These are phyloP conservation scores for Penicillium verhagenii DNA, from an alignment of 495 filamentous ascomycete species.

Conservation along the genomic window DNA sequence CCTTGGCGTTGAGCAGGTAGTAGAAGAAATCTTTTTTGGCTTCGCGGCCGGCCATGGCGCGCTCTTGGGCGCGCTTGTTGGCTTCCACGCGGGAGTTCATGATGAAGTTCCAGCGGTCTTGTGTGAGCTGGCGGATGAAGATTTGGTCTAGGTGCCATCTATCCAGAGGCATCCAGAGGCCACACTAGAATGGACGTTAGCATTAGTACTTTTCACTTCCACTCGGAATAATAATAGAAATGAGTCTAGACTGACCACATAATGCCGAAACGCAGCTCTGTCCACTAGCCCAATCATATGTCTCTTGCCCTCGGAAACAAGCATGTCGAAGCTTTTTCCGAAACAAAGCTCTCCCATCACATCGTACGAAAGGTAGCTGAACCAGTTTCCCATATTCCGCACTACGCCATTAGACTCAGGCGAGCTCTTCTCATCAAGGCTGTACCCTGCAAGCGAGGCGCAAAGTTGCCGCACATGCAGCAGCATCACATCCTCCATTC, in stretches of 20 bases:
- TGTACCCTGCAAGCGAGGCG: conserved; percentile 26
- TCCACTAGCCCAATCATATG: conserved; percentile 50
- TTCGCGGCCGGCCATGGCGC: conserved; percentile 46
- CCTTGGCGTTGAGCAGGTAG: conserved; percentile 56
- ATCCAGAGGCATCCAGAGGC: conserved; percentile 57
- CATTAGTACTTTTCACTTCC: background rate
- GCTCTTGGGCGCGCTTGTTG: conserved; percentile 52
- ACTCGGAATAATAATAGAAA: background rate
- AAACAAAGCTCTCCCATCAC: conserved; percentile 54
- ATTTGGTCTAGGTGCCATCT: conserved; percentile 56
- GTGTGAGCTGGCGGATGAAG: conserved; percentile 56
- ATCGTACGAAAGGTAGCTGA: conserved; percentile 54
- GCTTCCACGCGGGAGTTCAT: conserved; percentile 58
- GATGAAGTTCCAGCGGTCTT: conserved; percentile 60
- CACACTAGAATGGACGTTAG: conserved; percentile 39
- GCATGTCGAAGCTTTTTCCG: conserved; percentile 56
- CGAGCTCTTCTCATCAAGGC: conserved; percentile 6
- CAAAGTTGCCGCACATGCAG: conserved; percentile 50
- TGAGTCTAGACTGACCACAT: conserved; percentile 41
- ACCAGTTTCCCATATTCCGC: conserved; percentile 50
- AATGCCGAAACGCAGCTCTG: conserved; percentile 52
- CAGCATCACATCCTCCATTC: conserved; percentile 52
- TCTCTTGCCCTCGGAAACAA: conserved; percentile 45
- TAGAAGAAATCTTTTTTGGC: conserved; percentile 65
- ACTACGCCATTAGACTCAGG: conserved; percentile 23